Evolutionary conservation across 2,329 filamentous ascomycete species (phyloP), one percentile per base, ranked within the genome.

Genomic region (Anisogramma anomala): DNA sequence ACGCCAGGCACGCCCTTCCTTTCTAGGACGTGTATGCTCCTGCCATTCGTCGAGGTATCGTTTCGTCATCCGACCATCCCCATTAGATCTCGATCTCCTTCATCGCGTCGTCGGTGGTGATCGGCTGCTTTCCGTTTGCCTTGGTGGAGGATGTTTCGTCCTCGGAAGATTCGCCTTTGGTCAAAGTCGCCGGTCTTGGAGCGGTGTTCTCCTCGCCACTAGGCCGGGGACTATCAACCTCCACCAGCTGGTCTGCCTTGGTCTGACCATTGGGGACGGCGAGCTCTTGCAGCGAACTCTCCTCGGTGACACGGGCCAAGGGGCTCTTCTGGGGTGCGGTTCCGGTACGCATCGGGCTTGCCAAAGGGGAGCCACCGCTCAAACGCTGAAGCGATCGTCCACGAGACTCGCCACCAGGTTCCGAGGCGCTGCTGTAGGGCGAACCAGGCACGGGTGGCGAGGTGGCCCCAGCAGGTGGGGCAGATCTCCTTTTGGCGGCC

Each of bases 231-330:
- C 68, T 72, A 32, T 74, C 71, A 3, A 75, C 67, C 53, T 76
- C 71, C 28, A 77, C 69, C 13, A 77, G 63, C 48, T 70, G 72
- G 39, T 61, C 58, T 6, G 62, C 59, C 14, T 67, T 62, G 47
- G 68, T 63, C 36, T 65, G 43, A 48, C 61, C 51, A 57, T 64
- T 59, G 17, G 50, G 43, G 15, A 49, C 38, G 36, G 52, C 43
- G 18, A 51, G 44, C 36, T 66, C 62, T 3, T 64, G 62, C 33
- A 64, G 58, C 19, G 59, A 52, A 8, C 60, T 54, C 58, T 89
- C 84, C 60, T 89, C 84, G 1, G 80, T 74, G 11, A 89, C 84
- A 48, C 80, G 71, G 36, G 82, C 80, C 43, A 89, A 65, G 13
- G 83, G 82, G 50, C 79, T 84, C 11, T 79, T 71, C 53, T 86